Conservation (phyloP, 768 basidiomycete genomes). For the Boletus rufocinnamomeus region DNA sequence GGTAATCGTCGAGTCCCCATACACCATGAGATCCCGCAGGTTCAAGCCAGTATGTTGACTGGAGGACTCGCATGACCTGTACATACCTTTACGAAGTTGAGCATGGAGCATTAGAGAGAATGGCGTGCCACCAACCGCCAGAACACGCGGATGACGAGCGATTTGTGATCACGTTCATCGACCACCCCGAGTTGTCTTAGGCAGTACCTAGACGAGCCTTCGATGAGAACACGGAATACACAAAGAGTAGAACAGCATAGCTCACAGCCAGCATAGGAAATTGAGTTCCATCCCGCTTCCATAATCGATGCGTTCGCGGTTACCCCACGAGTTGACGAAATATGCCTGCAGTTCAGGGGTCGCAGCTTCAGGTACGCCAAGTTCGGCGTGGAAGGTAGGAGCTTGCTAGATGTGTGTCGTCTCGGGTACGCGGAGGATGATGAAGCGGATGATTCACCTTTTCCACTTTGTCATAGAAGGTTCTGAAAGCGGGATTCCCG, state of each 20-base stretch:
- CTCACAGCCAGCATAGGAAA: constrained; percentile 95
- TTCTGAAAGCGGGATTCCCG: constrained; percentile 95
- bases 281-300: constrained; percentile 99
- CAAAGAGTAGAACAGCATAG: constrained; percentile 1
- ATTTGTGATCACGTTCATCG: constrained; percentile 61
- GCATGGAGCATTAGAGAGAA: background rate
- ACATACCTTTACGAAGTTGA: constrained; percentile 55
- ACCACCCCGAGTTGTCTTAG: constrained; percentile 71
- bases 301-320: constrained; percentile 90
- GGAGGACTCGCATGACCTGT: constrained; percentile 78
- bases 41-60: constrained; percentile 96
- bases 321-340: constrained; percentile 90
- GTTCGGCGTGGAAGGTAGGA: constrained; percentile 58
- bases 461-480: constrained; percentile 81
- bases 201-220: constrained; percentile 63
- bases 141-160: constrained; percentile 82
- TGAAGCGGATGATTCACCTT: constrained; percentile 47
- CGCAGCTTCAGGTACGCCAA: constrained; percentile 56
- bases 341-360: constrained; percentile 75
- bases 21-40: constrained; percentile 99
- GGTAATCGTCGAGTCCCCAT: constrained; percentile 97
- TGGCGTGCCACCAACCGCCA: constrained; percentile 61
- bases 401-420: constrained; percentile 44
- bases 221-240: background rate
- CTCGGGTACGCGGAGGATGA: constrained; percentile 5